A percentile compares a stretch with the other conserved stretches of the same genome.
These are phyloP conservation scores for Candida patagonica DNA, from an alignment of 805 yeast genomes.

Conservation along the genomic window DNA sequence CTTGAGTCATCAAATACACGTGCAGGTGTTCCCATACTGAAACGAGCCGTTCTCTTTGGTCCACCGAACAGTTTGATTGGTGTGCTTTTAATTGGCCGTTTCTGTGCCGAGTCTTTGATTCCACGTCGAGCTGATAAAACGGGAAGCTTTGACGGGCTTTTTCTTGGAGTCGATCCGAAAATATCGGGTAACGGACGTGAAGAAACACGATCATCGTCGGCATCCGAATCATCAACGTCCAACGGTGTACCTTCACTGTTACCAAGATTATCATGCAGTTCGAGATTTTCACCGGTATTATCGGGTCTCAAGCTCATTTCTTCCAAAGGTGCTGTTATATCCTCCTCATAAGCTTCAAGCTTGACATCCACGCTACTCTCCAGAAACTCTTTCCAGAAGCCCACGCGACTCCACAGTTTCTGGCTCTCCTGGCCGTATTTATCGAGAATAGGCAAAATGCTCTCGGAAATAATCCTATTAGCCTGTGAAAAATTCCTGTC, in stretches of 20 bases:
- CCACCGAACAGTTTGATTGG: slow-evolving; percentile 1
- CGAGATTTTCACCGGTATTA: background rate
- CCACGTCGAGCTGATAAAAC: too few relatives aligned
- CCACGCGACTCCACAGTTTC: slow-evolving; percentile 43
- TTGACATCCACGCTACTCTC: slow-evolving; percentile 67
- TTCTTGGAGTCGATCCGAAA: slow-evolving; percentile 3
- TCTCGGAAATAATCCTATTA: slow-evolving; percentile 57
- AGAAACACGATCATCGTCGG: background rate
- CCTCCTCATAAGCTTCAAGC: slow-evolving; percentile 42
- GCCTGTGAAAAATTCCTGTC: slow-evolving; percentile 64
- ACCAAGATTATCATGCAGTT: background rate
- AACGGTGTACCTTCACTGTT: background rate
- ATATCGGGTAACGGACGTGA: background rate
- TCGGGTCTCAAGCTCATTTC: slow-evolving; percentile 7
- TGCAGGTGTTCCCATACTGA: too few relatives aligned
- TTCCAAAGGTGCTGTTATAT: slow-evolving; percentile 12
- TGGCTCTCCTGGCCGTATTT: slow-evolving; percentile 50
- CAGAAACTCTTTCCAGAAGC: slow-evolving; percentile 70
- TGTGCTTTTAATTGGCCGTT: background rate
- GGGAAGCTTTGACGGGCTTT: background rate
- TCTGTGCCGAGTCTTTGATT: background rate
- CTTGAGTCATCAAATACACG: background rate
- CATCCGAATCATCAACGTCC: background rate
- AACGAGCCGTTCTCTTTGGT: background rate
- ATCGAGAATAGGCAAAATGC: slow-evolving; percentile 58